Evolutionary conservation across 148 eudicot species (phyloP), one percentile per base, ranked within the genome.

Genomic region (Dianthus caryophyllus): DNA sequence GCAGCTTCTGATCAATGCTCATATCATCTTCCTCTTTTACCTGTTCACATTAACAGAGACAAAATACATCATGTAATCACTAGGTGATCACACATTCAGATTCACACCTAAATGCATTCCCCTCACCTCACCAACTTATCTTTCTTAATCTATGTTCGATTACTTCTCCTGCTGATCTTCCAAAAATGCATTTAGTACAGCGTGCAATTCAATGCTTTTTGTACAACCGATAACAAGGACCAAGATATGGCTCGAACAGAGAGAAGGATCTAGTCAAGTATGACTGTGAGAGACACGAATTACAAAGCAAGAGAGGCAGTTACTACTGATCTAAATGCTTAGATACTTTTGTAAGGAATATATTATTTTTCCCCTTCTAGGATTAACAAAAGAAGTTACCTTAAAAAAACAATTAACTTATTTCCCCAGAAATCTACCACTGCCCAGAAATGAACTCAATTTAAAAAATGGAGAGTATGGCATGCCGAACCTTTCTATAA

Each of bases 11-110:
- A 75, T 88, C 93, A 71, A 69, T 61, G 72, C 63, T 77, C 67
- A 77, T 60, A 76, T 95, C 99, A 69, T 95, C 99, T 73, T 95
- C 99, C 79, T 95, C 99, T 80, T 84, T 95, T 29, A 95, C 96
- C 99, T 95, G 84, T 69, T 72, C n/a, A 72, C 26, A n/a, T n/a
- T n/a, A n/a, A 52, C 12, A 63, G 8, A 75, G 8, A 21, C 16
- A 63, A 57, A 53, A 1, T 20, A 41, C 44, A 41, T 41, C 5
- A 9, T 1, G 10, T n/a, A 47, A 51, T 58, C 26, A 73, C 12
- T 39, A 57, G 25, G 67, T 0, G 38, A 20, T 9, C 29, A 41
- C 36, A 60, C 44, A 24, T 58, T 15, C 17, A 18, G 20, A 52
- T n/a, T 55, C n/a, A n/a, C n/a, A 29, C 36, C 16, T 11, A 1